Conservation (phyloP, 1,139 yeast genomes). For the Suhomyces anneliseae region DNA sequence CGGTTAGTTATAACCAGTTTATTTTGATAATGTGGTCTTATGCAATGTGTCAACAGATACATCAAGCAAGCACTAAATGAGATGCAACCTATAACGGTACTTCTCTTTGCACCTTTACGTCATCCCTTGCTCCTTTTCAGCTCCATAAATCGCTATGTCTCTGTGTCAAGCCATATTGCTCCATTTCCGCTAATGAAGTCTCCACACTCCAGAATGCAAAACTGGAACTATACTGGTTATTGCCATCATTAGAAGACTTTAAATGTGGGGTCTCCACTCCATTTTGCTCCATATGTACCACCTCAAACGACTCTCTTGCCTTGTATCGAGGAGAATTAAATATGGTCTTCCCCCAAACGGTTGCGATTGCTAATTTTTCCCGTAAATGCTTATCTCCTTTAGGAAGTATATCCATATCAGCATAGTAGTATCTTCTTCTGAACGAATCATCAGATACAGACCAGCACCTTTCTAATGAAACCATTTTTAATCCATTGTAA, state of each 20-base stretch:
- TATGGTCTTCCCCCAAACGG: constrained; percentile 22
- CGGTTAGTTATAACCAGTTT: too few species aligned
- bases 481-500: constrained; percentile 12
- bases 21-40: too few species aligned
- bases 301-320: constrained; percentile 16
- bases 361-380: constrained; percentile 12
- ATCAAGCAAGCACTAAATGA: too few species aligned
- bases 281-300: constrained; percentile 1
- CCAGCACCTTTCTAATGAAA: constrained; percentile 34
- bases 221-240: constrained; percentile 6
- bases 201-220: constrained; percentile 31
- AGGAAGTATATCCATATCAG: constrained; percentile 5
- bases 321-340: constrained; percentile 28
- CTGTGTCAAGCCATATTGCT: constrained; percentile 28
- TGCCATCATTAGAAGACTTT: constrained; percentile 3
- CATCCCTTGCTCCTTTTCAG: neutral
- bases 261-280: neutral
- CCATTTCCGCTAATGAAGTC: constrained; percentile 29
- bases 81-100: too few species aligned
- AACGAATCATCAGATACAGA: constrained; percentile 31
- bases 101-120: too few species aligned
- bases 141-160: constrained; percentile 20
- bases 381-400: constrained; percentile 6
- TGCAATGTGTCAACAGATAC: too few species aligned
- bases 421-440: constrained; percentile 20